These are phyloP conservation scores for Gracilaria domingensis DNA, from an alignment of 23 red algal species.

Conservation along the genomic window DNA sequence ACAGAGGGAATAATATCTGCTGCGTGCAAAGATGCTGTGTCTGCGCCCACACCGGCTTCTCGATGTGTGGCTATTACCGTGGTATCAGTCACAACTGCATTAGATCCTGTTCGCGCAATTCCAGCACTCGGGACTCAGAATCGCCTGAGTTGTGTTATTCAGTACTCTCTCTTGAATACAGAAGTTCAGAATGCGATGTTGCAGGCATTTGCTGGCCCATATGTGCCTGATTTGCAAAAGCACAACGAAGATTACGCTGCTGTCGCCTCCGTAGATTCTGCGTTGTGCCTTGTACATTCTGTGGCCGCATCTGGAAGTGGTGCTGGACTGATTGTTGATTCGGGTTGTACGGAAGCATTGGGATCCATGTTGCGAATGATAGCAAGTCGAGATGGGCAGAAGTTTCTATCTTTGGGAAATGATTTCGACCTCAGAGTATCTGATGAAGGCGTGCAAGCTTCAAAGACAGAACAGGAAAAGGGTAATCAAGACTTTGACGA, in stretches of 20 bases:
- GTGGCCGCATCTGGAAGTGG: slow-evolving; percentile 53
- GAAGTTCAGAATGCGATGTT: slow-evolving; percentile 21
- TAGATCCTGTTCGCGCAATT: slow-evolving; percentile 48
- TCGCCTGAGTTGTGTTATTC: slow-evolving; percentile 40
- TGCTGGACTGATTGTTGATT: slow-evolving; percentile 37
- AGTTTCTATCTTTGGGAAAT: neutral
- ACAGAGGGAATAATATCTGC: slow-evolving; percentile 43
- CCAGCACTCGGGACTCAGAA: slow-evolving; percentile 48
- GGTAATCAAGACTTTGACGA: slow-evolving; percentile 1
- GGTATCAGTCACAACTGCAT: slow-evolving; percentile 31
- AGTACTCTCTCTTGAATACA: slow-evolving; percentile 39
- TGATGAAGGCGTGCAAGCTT: neutral
- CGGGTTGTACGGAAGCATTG: slow-evolving; percentile 46
- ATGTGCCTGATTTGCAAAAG: neutral
- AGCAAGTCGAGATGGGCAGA: slow-evolving; percentile 23
- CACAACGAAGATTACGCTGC: slow-evolving; percentile 31
- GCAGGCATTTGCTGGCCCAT: neutral
- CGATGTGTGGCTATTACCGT: slow-evolving; percentile 43
- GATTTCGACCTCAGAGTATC: neutral
- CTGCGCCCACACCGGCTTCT: slow-evolving; percentile 37
- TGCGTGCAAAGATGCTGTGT: slow-evolving; percentile 59
- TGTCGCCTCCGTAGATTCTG: slow-evolving; percentile 32
- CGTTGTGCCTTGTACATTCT: slow-evolving; percentile 50
- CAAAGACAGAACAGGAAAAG: slow-evolving; percentile 1
- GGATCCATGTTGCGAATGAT: slow-evolving; percentile 26